phyloP scores from a whole-genome alignment of 768 basidiomycete species.

The Leccinum imitatum region DNA sequence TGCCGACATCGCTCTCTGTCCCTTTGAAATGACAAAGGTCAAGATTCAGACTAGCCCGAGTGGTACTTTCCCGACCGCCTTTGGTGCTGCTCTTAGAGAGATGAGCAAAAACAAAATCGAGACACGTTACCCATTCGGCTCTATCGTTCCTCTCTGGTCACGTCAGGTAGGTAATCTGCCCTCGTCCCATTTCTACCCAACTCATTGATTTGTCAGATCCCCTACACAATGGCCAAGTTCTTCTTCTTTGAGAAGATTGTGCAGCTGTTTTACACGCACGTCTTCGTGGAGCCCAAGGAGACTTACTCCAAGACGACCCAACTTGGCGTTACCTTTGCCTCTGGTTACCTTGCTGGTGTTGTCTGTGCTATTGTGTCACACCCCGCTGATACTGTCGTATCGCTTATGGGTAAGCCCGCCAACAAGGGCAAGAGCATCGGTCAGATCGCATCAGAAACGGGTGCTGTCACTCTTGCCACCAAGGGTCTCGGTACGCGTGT shows the following conservation, averaged over 20 bases:
- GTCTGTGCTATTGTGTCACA: slow-evolving; percentile 95
- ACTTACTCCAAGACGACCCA: slow-evolving; percentile 79
- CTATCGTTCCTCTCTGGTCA: slow-evolving; percentile 82
- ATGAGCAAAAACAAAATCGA: slow-evolving; percentile 67
- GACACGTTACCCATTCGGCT: slow-evolving; percentile 83
- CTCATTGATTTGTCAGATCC: slow-evolving; percentile 54
- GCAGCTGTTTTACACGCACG: slow-evolving; percentile 82
- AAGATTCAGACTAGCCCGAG: slow-evolving; percentile 78
- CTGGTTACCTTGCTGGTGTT: slow-evolving; percentile 94
- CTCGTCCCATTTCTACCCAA: neutral
- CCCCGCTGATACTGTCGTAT: slow-evolving; percentile 91
- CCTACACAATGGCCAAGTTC: slow-evolving; percentile 99
- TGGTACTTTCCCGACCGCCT: slow-evolving; percentile 76
- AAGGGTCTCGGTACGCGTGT: slow-evolving; percentile 88
- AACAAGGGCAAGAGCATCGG: slow-evolving; percentile 82
- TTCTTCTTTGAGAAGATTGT: slow-evolving; percentile 93
- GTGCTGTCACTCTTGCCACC: slow-evolving; percentile 61
- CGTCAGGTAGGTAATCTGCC: slow-evolving; percentile 57
- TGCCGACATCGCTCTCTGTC: slow-evolving; percentile 94
- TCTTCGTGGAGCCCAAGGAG: slow-evolving; percentile 78
- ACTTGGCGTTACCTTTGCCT: slow-evolving; percentile 84
- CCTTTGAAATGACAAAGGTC: slow-evolving; percentile 91
- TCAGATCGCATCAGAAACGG: slow-evolving; percentile 68
- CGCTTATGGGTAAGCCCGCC: slow-evolving; percentile 85
- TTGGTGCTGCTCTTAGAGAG: slow-evolving; percentile 66